Base-by-base conservation (phyloP, 1,284 basidiomycete species). In the Cutaneotrichosporon cyanovorans region DNA sequence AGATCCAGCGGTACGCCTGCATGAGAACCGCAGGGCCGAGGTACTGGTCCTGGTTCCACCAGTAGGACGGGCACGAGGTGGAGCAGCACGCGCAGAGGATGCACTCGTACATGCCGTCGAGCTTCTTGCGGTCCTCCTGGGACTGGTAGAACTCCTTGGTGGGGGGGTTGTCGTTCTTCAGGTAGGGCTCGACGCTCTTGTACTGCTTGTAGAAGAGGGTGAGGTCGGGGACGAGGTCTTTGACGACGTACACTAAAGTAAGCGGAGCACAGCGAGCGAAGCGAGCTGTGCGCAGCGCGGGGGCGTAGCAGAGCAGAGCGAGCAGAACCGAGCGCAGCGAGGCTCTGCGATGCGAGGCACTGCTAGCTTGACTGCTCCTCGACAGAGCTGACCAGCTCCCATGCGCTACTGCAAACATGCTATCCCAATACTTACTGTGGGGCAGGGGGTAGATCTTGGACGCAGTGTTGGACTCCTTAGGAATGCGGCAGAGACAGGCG, bases 11-110 rank as follows among this genome's bases (percentile, higher is more conserved):
- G 74, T 91, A 91, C 0, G 87, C 86, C 64, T 87, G 85, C 90
- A 96, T 92, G 60, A 97, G 77, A 0, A 91, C 91, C 9, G 92
- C 93, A 6, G 93, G 93, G 40, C 93, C 92, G 40, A 97, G 84
- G 74, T 97, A 98, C 73, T 91, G 85, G 69, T 98, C 91, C 76
- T 93, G 88, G 76, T 97, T 97, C 93, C 93, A 97, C 93, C 93
- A 97, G 76, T 97, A 96, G 34, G 73, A 74, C 4, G 89, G 90
- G 79, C 92, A 97, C 42, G 85, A 89, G 0, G 92, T 97, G 37
- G 89, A 91, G 77, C 93, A 97, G 75, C 92, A 93, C 0, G 90
- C 90, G 61, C 65, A 69, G 33, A 68, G 57, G 53, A 69, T 70
- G 71, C 88, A 91, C 74, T 97, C 93, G 76, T 97, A 98, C 76